Conservation (phyloP, 345 rosid genomes). For the Laguncularia racemosa region DNA sequence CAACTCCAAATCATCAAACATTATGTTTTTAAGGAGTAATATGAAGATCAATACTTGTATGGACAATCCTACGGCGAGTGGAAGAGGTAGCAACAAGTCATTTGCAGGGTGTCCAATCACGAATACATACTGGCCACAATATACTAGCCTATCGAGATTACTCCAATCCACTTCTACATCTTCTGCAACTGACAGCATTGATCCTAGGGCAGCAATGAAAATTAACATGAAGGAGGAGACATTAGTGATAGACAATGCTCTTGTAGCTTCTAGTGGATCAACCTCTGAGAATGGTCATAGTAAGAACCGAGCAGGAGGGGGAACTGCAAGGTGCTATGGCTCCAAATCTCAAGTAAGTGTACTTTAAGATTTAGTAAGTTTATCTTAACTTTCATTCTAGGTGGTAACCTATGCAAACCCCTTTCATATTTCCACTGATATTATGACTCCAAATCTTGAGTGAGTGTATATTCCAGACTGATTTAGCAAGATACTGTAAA, state of each 20-base stretch:
- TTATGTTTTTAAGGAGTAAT: slow-evolving; percentile 3
- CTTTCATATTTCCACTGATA: too few relatives aligned
- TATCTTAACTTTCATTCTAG: too few relatives aligned
- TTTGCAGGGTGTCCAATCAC: slow-evolving; percentile 7
- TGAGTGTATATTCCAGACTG: too few relatives aligned
- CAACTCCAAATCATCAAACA: slow-evolving; percentile 8
- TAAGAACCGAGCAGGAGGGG: slow-evolving; percentile 12
- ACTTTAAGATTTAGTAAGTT: background rate
- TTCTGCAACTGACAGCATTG: slow-evolving; percentile 21
- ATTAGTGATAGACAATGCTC: slow-evolving; percentile 59
- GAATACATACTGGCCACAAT: slow-evolving; percentile 8
- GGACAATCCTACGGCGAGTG: slow-evolving; percentile 1
- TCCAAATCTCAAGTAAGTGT: slow-evolving; percentile 6
- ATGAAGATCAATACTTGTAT: background rate
- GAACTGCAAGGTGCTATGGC: slow-evolving; percentile 10
- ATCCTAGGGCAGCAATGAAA: slow-evolving; percentile 3
- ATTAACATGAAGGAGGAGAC: slow-evolving; percentile 33
- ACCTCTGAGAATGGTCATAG: slow-evolving; percentile 4
- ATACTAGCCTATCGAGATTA: slow-evolving; percentile 11
- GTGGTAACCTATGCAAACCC: too few relatives aligned
- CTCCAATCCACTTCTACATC: slow-evolving; percentile 25
- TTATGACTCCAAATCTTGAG: too few relatives aligned
- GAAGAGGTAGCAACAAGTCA: slow-evolving; percentile 5
- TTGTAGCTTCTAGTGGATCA: slow-evolving; percentile 21
- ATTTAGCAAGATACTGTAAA: too few relatives aligned